Evolutionary conservation across 2,329 filamentous ascomycete species (phyloP).

Genomic region (Fusarium pseudocircinatum): DNA sequence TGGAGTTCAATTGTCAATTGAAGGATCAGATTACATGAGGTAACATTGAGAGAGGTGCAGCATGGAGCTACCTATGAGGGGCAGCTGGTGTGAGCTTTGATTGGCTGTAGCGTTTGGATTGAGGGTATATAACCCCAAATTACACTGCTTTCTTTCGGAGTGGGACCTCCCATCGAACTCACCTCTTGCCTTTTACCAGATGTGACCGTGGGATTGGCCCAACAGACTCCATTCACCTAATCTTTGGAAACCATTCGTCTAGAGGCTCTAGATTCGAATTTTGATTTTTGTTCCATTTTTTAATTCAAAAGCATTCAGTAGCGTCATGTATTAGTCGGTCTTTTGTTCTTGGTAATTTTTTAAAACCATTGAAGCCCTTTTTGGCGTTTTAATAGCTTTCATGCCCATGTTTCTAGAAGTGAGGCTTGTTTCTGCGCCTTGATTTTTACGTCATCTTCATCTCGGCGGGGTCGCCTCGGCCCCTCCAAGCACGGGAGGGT

Average conservation of each 20-base stretch:
- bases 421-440: slow-evolving; percentile 13
- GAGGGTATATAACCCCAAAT: slow-evolving; percentile 37
- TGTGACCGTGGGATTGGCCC: slow-evolving; percentile 73
- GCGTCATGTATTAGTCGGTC: accelerated
- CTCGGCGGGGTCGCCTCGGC: slow-evolving; percentile 29
- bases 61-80: background rate
- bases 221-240: slow-evolving; percentile 61
- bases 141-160: slow-evolving; percentile 54
- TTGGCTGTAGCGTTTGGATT: accelerated
- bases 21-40: background rate
- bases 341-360: background rate
- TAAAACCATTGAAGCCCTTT: background rate
- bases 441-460: slow-evolving; percentile 32
- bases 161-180: slow-evolving; percentile 78
- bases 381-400: background rate
- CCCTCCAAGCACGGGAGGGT: slow-evolving; percentile 29
- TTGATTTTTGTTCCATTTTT: slow-evolving; percentile 40
- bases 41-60: background rate
- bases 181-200: slow-evolving; percentile 85
- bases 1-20: background rate
- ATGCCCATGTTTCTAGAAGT: background rate
- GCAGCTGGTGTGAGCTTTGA: background rate
- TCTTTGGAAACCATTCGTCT: slow-evolving; percentile 60
- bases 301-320: accelerated
- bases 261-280: slow-evolving; percentile 55